phyloP scores from a whole-genome alignment of 805 yeast species.

The Candida railenensis region DNA sequence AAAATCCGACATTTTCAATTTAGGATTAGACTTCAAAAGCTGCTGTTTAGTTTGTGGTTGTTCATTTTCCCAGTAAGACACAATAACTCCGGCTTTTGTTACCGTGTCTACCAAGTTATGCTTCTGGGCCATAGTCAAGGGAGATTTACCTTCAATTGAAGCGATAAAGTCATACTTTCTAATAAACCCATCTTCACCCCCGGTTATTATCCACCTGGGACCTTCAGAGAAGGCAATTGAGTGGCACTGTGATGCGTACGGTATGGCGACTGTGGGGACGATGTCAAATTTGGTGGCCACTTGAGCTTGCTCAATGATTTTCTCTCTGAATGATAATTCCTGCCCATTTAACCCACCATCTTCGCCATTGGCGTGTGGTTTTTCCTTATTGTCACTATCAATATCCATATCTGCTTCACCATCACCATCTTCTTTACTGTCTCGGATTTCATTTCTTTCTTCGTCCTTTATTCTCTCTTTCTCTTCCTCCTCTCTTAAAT shows the following conservation, averaged over 20 bases:
- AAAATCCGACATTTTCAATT: slow-evolving; percentile 35
- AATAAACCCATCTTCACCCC: slow-evolving; percentile 94
- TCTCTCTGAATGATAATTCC: slow-evolving; percentile 17
- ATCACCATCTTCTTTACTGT: background rate
- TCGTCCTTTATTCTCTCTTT: background rate
- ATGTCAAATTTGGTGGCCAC: slow-evolving; percentile 63
- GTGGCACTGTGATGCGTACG: slow-evolving; percentile 76
- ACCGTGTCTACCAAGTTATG: slow-evolving; percentile 87
- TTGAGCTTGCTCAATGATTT: slow-evolving; percentile 43
- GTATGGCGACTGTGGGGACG: slow-evolving; percentile 83
- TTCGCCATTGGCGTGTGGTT: background rate
- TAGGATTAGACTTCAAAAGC: slow-evolving; percentile 30
- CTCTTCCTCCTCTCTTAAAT: slow-evolving; percentile 8
- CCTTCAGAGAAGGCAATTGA: slow-evolving; percentile 76
- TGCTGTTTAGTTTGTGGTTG: slow-evolving; percentile 62
- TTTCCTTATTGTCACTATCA: slow-evolving; percentile 1
- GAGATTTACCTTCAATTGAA: slow-evolving; percentile 82
- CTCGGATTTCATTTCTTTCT: slow-evolving; percentile 3
- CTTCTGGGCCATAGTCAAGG: slow-evolving; percentile 85
- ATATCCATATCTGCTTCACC: background rate
- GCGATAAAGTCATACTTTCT: slow-evolving; percentile 84
- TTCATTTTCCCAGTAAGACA: slow-evolving; percentile 95
- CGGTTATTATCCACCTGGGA: slow-evolving; percentile 84
- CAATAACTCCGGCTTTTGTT: slow-evolving; percentile 76
- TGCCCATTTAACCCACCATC: background rate